Conservation (phyloP, 495 filamentous ascomycete genomes). For the Evernia prunastri region DNA sequence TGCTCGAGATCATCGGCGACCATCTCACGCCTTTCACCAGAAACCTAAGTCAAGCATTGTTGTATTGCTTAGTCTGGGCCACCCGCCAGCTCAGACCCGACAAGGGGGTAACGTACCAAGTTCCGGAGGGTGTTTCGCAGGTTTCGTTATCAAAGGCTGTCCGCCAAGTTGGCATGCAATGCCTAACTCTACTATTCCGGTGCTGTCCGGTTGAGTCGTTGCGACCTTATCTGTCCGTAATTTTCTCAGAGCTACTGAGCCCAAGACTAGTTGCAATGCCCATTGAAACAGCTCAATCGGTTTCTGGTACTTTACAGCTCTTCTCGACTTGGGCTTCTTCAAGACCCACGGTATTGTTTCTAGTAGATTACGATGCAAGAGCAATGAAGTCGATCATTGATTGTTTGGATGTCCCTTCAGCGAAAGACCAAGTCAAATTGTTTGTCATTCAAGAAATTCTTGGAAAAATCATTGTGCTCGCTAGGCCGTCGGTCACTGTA, state of each 20-base stretch:
- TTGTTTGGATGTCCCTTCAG: constrained; percentile 62
- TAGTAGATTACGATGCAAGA: constrained; percentile 55
- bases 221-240: constrained; percentile 58
- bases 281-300: constrained; percentile 77
- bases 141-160: constrained; percentile 55
- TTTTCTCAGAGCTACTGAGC: constrained; percentile 68
- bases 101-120: constrained; percentile 30
- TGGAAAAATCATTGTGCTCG: constrained; percentile 53
- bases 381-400: constrained; percentile 65
- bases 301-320: constrained; percentile 75
- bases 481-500: constrained; percentile 42
- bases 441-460: constrained; percentile 72
- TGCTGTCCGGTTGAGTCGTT: constrained; percentile 61
- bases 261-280: constrained; percentile 74
- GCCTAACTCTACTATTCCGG: constrained; percentile 67
- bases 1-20: constrained; percentile 73
- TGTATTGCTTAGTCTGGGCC: constrained; percentile 73
- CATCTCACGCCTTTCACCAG: constrained; percentile 55
- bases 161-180: constrained; percentile 69
- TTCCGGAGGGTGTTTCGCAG: neutral
- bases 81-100: constrained; percentile 45
- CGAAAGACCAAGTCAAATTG: constrained; percentile 81
- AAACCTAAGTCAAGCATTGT: constrained; percentile 60
- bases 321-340: constrained; percentile 73
- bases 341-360: constrained; percentile 57